A percentile compares a stretch with the other conserved stretches of the same genome.
phyloP scores from a whole-genome alignment of 1,139 yeast genomes.

The Geotrichum carabidarum region DNA sequence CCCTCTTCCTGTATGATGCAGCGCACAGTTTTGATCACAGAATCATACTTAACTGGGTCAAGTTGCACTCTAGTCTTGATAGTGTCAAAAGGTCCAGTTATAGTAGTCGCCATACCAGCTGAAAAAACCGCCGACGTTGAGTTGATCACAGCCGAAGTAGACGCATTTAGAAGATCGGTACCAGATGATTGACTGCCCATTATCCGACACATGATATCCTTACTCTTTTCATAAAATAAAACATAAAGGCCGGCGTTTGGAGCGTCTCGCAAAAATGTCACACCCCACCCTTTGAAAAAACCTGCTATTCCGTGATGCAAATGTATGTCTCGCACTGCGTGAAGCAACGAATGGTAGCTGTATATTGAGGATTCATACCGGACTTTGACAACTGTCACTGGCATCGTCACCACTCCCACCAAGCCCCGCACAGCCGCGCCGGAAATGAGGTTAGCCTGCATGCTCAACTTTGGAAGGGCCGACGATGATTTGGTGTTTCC shows the following conservation, averaged over 20 bases:
- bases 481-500: slow-evolving; percentile 23
- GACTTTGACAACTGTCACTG: slow-evolving; percentile 89
- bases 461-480: slow-evolving; percentile 64
- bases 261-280: slow-evolving; percentile 85
- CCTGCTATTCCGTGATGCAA: slow-evolving; percentile 52
- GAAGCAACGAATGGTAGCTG: slow-evolving; percentile 58
- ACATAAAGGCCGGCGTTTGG: slow-evolving; percentile 95
- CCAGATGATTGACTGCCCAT: slow-evolving; percentile 4
- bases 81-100: slow-evolving; percentile 94
- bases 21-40: slow-evolving; percentile 40
- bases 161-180: slow-evolving; percentile 26
- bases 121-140: slow-evolving; percentile 67
- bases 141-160: slow-evolving; percentile 55
- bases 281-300: slow-evolving; percentile 81
- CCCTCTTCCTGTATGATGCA: slow-evolving; percentile 56
- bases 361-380: slow-evolving; percentile 72
- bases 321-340: slow-evolving; percentile 59
- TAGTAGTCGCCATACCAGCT: slow-evolving; percentile 72
- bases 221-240: slow-evolving; percentile 71
- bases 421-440: slow-evolving; percentile 78
- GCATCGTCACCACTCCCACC: slow-evolving; percentile 93
- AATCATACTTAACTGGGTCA: slow-evolving; percentile 44
- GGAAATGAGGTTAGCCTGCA: slow-evolving; percentile 61
- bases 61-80: slow-evolving; percentile 88
- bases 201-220: slow-evolving; percentile 40